Evolutionary conservation across 2,329 filamentous ascomycete species (phyloP), one percentile per base, ranked within the genome.

Genomic region (Alternaria sp.): DNA sequence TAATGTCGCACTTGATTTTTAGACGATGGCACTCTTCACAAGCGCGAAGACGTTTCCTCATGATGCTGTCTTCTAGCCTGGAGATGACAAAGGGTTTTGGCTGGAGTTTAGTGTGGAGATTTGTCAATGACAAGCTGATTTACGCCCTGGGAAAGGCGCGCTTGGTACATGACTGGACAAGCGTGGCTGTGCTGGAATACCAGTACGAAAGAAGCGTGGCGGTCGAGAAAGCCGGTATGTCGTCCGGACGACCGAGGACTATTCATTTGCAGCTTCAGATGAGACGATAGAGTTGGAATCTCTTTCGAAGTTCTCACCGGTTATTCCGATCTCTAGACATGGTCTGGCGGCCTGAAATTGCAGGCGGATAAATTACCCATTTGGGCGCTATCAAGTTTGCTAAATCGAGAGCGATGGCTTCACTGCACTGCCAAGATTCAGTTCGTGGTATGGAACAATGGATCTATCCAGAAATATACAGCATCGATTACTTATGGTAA

Each of bases 1-100:
- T 71, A 16, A 72, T 58, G 52, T 73, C 69, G 62, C 71, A 74
- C 50, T 73, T 74, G 58, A 74, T 74, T 56, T 74, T 74, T 16
- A 74, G 62, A 22, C 69, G 68, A 54, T 74, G 71, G 54, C 71
- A 74, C 55, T 69, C 70, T 65, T 73, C 68, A 59, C 71, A 74
- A 50, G 71, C 71, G 45, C 71, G 66, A 53, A 57, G 54, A 18
- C 70, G 70, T 60, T 72, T 74, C 30, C 60, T 67, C 60, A 67
- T 70, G 56, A 8, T 62, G 22, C n/a, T 40, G 10, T 22, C 38
- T 36, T 50, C 30, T 56, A 28, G 45, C 25, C 38, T 43, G 30
- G 34, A 8, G 18, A 48, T 22, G 25, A 60, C 6, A 27, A 22
- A 30, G 30, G 3, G 9, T 14, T 49, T 45, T 32, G 28, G 38